Percentiles rank a stretch among this genome's conserved stretches.
phyloP scores from a whole-genome alignment of 176 grass and related monocot species.

The Paspalum notatum region DNA sequence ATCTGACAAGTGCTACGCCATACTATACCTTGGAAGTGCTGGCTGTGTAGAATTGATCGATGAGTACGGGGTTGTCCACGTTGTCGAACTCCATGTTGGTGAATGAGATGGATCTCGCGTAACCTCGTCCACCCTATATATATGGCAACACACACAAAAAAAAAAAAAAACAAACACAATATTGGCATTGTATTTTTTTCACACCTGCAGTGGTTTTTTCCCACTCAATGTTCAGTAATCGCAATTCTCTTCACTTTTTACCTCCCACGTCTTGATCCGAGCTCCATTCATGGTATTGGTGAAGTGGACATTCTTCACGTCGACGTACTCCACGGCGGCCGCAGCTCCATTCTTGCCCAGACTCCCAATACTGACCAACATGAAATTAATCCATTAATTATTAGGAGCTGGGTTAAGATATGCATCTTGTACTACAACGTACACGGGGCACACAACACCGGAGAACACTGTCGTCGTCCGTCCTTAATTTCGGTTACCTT shows the following conservation, averaged over 20 bases:
- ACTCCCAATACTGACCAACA: conserved; percentile 51
- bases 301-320: conserved; percentile 48
- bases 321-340: conserved; percentile 49
- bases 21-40: neutral
- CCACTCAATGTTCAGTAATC: neutral
- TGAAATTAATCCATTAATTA: neutral
- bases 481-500: conserved; percentile 39
- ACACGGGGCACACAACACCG: neutral
- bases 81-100: conserved; percentile 42
- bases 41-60: conserved; percentile 52
- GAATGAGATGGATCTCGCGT: conserved; percentile 42
- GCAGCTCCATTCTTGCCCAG: conserved; percentile 27
- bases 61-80: conserved; percentile 39
- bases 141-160: neutral
- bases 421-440: neutral
- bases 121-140: conserved; percentile 42
- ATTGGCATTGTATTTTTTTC: neutral
- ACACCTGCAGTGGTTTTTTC: no score
- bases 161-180: neutral
- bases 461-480: no score
- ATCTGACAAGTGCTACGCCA: no score
- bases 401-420: neutral
- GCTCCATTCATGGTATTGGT: conserved; percentile 43
- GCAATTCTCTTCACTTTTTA: neutral
- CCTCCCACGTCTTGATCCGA: conserved; percentile 73